Conservation (phyloP, 352 stramenopile species). For the Phytophthora multivora region DNA sequence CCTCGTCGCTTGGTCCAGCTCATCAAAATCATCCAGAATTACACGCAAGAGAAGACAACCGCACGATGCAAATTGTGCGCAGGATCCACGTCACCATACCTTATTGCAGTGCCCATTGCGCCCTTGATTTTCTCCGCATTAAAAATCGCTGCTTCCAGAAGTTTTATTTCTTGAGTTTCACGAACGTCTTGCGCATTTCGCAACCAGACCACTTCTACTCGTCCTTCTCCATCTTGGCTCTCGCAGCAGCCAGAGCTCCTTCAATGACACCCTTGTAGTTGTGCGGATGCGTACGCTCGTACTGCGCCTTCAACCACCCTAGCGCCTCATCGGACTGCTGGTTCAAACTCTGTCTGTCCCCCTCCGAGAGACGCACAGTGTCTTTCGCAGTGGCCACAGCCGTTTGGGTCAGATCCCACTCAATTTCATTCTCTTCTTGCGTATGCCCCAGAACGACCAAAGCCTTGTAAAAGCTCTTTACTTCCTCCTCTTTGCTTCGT, state of each 20-base stretch:
- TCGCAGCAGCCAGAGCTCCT: conserved; percentile 5
- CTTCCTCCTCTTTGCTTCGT: conserved; percentile 30
- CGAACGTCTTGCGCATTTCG: not conserved
- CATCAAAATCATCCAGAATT: too few species aligned
- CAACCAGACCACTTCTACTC: not conserved
- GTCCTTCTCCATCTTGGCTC: conserved; percentile 5
- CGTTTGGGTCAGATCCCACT: conserved; percentile 38
- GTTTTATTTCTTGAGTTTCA: not conserved
- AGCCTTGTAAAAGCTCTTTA: conserved; percentile 49
- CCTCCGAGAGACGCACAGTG: conserved; percentile 41
- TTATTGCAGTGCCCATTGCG: too few species aligned
- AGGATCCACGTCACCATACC: too few species aligned
- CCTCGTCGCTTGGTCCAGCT: too few species aligned
- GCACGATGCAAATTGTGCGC: too few species aligned
- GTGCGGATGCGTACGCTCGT: conserved; percentile 40
- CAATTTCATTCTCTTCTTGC: conserved; percentile 40
- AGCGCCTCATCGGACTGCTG: conserved; percentile 43
- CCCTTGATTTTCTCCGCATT: too few species aligned
- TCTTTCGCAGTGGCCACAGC: conserved; percentile 36
- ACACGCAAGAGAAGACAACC: too few species aligned
- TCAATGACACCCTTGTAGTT: conserved; percentile 40
- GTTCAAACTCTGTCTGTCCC: conserved; percentile 42
- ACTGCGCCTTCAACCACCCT: conserved; percentile 38
- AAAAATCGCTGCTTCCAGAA: too few species aligned
- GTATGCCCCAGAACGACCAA: conserved; percentile 38